phyloP scores from a whole-genome alignment of 305 asterid genomes.

The Salvia sclarea region DNA sequence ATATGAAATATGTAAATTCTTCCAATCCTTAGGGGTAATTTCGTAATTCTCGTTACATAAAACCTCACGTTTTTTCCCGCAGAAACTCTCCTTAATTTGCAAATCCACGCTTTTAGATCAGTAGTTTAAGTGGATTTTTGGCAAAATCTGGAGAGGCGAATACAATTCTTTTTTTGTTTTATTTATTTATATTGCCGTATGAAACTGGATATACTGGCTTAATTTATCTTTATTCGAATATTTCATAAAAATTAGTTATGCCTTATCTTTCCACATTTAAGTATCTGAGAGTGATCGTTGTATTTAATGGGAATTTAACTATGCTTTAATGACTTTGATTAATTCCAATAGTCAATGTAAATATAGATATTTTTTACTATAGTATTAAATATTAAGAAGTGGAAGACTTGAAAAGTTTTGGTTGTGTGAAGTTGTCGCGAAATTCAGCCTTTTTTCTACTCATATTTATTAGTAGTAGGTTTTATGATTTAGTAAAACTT shows the following conservation, averaged over 20 bases:
- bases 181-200: neutral
- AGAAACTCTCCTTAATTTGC: constrained; percentile 30
- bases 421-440: constrained; percentile 3
- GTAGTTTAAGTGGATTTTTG: constrained; percentile 21
- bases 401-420: constrained; percentile 16
- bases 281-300: neutral
- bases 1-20: constrained; percentile 54
- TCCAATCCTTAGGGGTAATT: constrained; percentile 33
- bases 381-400: constrained; percentile 9
- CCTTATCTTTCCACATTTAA: constrained; percentile 10
- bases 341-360: neutral
- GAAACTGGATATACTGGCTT: neutral
- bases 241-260: neutral
- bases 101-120: constrained; percentile 29
- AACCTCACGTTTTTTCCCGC: constrained; percentile 14
- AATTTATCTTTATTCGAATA: neutral
- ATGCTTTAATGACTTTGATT: constrained; percentile 12
- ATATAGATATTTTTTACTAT: neutral
- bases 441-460: neutral
- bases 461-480: neutral
- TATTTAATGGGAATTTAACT: constrained; percentile 14
- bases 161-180: constrained; percentile 7
- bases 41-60: constrained; percentile 26
- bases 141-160: constrained; percentile 24
- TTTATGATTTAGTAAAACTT: constrained; percentile 17